Evolutionary conservation across 805 yeast genomes (phyloP), one percentile per base, ranked within the genome.

Genomic region (Yarrowia alimentaria): DNA sequence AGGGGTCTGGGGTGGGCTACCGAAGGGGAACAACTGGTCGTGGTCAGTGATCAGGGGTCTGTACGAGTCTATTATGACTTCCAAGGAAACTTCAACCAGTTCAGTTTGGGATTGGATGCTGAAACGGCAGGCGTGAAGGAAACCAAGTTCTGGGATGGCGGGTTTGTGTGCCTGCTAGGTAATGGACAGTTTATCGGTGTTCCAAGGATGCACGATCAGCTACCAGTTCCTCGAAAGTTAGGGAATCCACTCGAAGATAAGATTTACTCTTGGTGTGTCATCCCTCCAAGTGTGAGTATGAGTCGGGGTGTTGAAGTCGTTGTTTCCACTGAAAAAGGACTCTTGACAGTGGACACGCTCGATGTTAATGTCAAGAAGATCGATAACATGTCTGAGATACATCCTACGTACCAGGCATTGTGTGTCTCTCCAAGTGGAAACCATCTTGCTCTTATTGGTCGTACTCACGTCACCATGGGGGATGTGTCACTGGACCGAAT

Each of bases 11-110:
- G 73, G 2, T 82, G 81, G 78, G 64, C 80, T 13, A 6, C 31
- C 4, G 57, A 59, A 2, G 64, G 68, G 17, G 89, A 81, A 58
- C 71, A 75, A 45, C 68, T 86, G 38, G 64, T 81, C 9, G 77
- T 83, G 10, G 75, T 83, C 1, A 62, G 80, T 28, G 72, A 69
- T 24, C 67, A 69, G 43, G 83, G 83, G 6, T 69, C 66, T 21
- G 76, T 73, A 18, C 68, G 94, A 20, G 67, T 73, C 20, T 85
- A 84, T 64, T 65, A 71, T 32, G 89, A 85, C 58, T 79, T 83
- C 55, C 77, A 77, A 16, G 85, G 86, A 3, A 81, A 77, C 35
- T 86, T 85, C 61, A 71, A 72, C 40, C 87, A 81, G 58, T 74
- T 71, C 57, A 62, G 64, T 13, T 54, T 77, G 4, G 69, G 69